Base-by-base conservation (phyloP, 2,329 filamentous ascomycete species). In the Elsinoe arachidis region DNA sequence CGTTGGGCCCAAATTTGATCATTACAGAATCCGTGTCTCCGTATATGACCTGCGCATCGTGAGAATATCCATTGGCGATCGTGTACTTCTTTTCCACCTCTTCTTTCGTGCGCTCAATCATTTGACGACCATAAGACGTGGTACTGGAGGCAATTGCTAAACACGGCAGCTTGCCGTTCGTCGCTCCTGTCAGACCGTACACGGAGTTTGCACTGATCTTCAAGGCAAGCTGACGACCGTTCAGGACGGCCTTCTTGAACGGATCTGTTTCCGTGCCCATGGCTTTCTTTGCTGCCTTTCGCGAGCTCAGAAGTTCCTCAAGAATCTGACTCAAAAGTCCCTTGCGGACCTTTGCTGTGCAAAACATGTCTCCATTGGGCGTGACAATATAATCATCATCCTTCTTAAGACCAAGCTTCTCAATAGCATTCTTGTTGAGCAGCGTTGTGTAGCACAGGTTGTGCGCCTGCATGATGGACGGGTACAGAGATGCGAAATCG, bases 1-100 rank as follows among this genome's bases (percentile, higher is more conserved):
- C 90, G 41, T 84, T 85, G 9, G 90, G 91, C 43, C 93, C 93
- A 64, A 99, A 99, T 68, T 96, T 97, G 61, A 99, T 92, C 93
- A 99, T 99, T 75, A 99, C 93, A 7, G 93, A 99, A 79, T 99
- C 93, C 1, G 93, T 99, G 72, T 99, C 93, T 76, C 93, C 93
- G 65, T 99, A 99, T 62, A 99, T 95, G 74, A 99, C 93, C 69
- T 96, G 85, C 0, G 93, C 93, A 70, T 99, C 88, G 70, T 97
- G 90, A 1, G 82, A 84, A 72, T 97, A 99, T 15, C 93, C 93
- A 66, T 99, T 97, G 52, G 88, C 88, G 58, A 96, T 91, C 51
- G 83, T 92, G 72, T 96, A 99, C 63, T 83, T 85, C 39, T 81
- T 79, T 73, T 97, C 92, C 5, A 99, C 93, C 69, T 97, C 93